Evolutionary conservation across 176 grass and related monocot species (phyloP), one percentile per base, ranked within the genome.

Genomic region (Carex parvula): DNA sequence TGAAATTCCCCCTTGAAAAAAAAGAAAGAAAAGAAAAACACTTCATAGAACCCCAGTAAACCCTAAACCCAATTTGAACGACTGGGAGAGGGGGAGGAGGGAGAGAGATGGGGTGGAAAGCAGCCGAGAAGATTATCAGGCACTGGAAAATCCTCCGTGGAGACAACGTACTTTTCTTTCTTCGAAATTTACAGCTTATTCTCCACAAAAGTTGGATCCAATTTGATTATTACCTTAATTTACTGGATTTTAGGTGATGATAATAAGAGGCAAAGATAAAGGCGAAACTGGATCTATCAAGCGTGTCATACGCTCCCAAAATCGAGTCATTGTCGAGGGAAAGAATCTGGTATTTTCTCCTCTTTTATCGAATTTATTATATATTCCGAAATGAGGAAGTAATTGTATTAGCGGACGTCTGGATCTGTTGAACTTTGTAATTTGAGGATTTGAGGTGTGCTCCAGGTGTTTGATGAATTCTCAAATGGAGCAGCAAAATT

Each of bases 141-240:
- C 89, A 91, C 86, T 94, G 91, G 94, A 97, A 92, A 89, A 90
- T 97, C 82, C 94, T 97, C 20, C 92, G 94, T 59, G 94, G 94
- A 11, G 94, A 97, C 84, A 93, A 90, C 60, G 94, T 97, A 83
- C 67, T 82, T 68, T 58, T 65, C 4, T 85, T 22, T 59, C 58
- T 58, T 6, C 8, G 24, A 14, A 11, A 24, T 13, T 84, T 29
- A 13, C 3, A 72, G 41, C 65, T 56, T 65, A 35, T 79, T 37
- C n/a, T 16, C 24, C 6, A 64, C 9, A 61, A 16, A 8, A 10
- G 13, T 5, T 59, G 13, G 6, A n/a, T 58, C 5, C 6, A 10
- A 17, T 65, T 54, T 72, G 32, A 41, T 2, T 61, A 2, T 5
- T 46, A 54, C 7, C 77, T 48, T 68, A 16, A 44, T 44, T 82